Percentiles rank a stretch among this genome's conserved stretches.
Conservation (phyloP, 2,329 filamentous ascomycete species). For the Ceratocystis lukuohia region DNA sequence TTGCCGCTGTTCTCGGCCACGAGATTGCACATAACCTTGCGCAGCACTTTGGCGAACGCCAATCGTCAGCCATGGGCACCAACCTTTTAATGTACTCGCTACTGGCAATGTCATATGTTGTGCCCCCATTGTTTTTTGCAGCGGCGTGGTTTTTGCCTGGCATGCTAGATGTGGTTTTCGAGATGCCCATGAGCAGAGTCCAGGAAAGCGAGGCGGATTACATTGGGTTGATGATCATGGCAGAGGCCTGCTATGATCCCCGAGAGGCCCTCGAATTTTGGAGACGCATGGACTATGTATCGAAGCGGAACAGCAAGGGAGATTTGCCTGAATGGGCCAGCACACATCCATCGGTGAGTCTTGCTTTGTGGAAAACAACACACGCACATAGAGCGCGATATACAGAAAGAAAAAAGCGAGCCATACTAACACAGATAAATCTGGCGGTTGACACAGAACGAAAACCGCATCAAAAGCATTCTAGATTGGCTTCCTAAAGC, state of each 20-base stretch:
- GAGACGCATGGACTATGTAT: slow-evolving; percentile 48
- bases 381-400: not conserved
- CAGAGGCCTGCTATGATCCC: slow-evolving; percentile 64
- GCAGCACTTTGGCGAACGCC: slow-evolving; percentile 51
- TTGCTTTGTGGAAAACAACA: not conserved
- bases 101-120: slow-evolving; percentile 35
- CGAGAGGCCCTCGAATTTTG: slow-evolving; percentile 52
- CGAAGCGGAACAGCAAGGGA: slow-evolving; percentile 28
- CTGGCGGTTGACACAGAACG: slow-evolving; percentile 32
- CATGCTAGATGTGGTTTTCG: slow-evolving; percentile 50
- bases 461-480: slow-evolving; percentile 52
- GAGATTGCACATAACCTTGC: slow-evolving; percentile 69
- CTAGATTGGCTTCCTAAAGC: slow-evolving; percentile 47
- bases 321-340: slow-evolving; percentile 57
- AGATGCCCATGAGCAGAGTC: slow-evolving; percentile 51
- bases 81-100: slow-evolving; percentile 39
- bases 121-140: slow-evolving; percentile 31
- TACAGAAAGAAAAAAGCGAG: not conserved
- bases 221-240: slow-evolving; percentile 72
- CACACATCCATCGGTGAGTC: slow-evolving; percentile 58
- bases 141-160: slow-evolving; percentile 35
- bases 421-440: not conserved
- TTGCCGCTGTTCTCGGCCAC: slow-evolving; percentile 65
- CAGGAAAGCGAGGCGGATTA: slow-evolving; percentile 71
- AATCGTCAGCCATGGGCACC: slow-evolving; percentile 39